Evolutionary conservation across 768 basidiomycete genomes (phyloP).

Genomic region (Leccinum variicolor): DNA sequence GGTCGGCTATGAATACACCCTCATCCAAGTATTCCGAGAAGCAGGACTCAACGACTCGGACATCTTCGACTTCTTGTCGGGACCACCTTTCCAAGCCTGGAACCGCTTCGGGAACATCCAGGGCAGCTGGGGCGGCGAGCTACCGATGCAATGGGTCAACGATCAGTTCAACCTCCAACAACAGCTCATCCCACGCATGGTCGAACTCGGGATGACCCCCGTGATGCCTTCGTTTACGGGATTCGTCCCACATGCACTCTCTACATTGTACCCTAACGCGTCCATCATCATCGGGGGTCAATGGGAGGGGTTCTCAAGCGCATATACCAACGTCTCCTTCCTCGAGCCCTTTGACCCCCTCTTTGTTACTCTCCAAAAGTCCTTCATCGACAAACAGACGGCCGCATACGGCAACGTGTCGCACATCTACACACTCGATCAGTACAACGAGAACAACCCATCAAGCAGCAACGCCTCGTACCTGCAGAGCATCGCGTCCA

Average conservation of each 20-base stretch:
- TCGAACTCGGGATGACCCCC: conserved; percentile 33
- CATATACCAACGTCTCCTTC: conserved; percentile 36
- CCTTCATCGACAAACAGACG: conserved; percentile 29
- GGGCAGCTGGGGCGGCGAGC: conserved; percentile 35
- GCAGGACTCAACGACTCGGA: conserved; percentile 35
- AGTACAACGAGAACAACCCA: conserved; percentile 29
- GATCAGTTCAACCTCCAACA: conserved; percentile 35
- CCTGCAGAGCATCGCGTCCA: conserved; percentile 31
- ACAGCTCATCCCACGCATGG: conserved; percentile 27
- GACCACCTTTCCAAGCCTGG: conserved; percentile 25
- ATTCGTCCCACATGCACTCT: conserved; percentile 36
- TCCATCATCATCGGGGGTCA: conserved; percentile 21
- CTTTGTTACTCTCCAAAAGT: conserved; percentile 34
- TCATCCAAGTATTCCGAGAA: conserved; percentile 36
- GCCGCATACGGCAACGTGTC: conserved; percentile 36
- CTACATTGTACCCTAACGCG: background rate
- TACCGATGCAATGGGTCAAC: conserved; percentile 24
- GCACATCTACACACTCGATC: conserved; percentile 38
- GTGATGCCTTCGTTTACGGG: conserved; percentile 41
- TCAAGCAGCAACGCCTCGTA: conserved; percentile 33
- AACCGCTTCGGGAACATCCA: conserved; percentile 44
- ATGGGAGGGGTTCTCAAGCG: conserved; percentile 34
- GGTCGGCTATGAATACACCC: conserved; percentile 39
- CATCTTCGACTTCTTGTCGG: conserved; percentile 34
- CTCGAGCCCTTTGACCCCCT: conserved; percentile 20